Percentiles rank a stretch among this genome's conserved stretches.
phyloP scores from a whole-genome alignment of 768 basidiomycete genomes.

The Kwoniella dejecticola region DNA sequence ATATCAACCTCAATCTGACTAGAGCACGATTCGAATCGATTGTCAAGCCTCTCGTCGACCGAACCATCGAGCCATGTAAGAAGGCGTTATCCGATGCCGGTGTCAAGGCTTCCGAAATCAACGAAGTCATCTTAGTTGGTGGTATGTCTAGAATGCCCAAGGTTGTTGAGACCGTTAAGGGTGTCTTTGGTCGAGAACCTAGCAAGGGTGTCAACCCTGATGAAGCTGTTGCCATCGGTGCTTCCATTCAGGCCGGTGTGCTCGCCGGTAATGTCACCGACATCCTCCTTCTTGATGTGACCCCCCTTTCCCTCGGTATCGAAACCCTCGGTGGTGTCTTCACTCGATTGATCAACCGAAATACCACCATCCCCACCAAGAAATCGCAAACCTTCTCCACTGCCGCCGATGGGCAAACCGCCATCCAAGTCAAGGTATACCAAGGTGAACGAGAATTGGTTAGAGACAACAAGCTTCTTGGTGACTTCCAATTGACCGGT shows the following conservation, averaged over 20 bases:
- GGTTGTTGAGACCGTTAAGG: conserved; percentile 90
- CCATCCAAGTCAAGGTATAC: conserved; percentile 99
- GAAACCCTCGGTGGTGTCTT: conserved; percentile 99
- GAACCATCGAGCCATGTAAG: conserved; percentile 93
- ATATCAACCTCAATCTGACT: conserved; percentile 88
- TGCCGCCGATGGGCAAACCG: conserved; percentile 98
- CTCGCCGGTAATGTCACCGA: conserved; percentile 95
- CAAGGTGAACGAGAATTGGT: conserved; percentile 99
- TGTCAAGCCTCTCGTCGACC: conserved; percentile 76
- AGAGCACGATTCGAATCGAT: conserved; percentile 89
- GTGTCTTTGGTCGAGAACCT: conserved; percentile 91
- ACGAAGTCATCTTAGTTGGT: conserved; percentile 97
- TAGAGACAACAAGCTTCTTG: conserved; percentile 95
- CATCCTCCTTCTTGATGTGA: conserved; percentile 68
- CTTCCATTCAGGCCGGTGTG: conserved; percentile 97
- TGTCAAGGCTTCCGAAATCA: conserved; percentile 86
- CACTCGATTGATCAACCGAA: conserved; percentile 97
- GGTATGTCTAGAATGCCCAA: conserved; percentile 99
- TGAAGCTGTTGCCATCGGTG: conserved; percentile 97
- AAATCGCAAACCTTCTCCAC: conserved; percentile 99
- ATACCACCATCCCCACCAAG: conserved; percentile 99
- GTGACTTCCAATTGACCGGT: conserved; percentile 98
- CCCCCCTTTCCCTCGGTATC: conserved; percentile 76
- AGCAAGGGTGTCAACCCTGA: conserved; percentile 99
- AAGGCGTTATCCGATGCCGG: conserved; percentile 94